A percentile compares a stretch with the other conserved stretches of the same genome.
Conservation (phyloP, 1,139 yeast species). For the Taphrina pruni region DNA sequence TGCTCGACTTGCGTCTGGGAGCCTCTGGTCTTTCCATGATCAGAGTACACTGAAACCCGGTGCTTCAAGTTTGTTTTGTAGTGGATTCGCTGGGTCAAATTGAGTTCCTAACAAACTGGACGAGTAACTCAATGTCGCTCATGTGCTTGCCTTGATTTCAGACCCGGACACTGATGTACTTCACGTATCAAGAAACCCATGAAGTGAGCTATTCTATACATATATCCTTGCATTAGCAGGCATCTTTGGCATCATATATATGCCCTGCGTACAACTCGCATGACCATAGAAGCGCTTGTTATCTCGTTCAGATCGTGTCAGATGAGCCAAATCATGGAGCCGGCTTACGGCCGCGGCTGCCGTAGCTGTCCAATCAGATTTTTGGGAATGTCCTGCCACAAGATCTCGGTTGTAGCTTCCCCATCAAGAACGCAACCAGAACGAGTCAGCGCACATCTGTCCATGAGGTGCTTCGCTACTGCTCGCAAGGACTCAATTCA, state of each 20-base stretch:
- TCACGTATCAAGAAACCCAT: too few species aligned
- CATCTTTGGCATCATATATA: too few species aligned
- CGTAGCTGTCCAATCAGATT: not conserved
- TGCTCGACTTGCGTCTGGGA: conserved; percentile 36
- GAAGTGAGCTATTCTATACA: too few species aligned
- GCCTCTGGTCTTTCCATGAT: conserved; percentile 24
- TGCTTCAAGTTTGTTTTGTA: not conserved
- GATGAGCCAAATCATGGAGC: not conserved
- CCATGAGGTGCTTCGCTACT: too few species aligned
- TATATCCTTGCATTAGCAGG: too few species aligned
- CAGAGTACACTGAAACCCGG: not conserved
- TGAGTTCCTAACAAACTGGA: too few species aligned
- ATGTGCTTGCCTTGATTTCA: too few species aligned
- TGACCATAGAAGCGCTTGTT: not conserved
- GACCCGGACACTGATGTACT: too few species aligned
- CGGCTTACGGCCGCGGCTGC: not conserved
- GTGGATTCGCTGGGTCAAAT: not conserved
- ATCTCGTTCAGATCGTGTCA: not conserved
- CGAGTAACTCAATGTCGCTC: too few species aligned
- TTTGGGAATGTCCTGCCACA: not conserved
- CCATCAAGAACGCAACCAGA: not conserved
- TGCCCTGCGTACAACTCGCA: too few species aligned
- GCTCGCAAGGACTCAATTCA: too few species aligned
- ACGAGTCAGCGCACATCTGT: not conserved
- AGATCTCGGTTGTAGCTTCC: conserved; percentile 3